phyloP scores from a whole-genome alignment of 148 eudicot genomes.

The Rhododendron ferrugineum region DNA sequence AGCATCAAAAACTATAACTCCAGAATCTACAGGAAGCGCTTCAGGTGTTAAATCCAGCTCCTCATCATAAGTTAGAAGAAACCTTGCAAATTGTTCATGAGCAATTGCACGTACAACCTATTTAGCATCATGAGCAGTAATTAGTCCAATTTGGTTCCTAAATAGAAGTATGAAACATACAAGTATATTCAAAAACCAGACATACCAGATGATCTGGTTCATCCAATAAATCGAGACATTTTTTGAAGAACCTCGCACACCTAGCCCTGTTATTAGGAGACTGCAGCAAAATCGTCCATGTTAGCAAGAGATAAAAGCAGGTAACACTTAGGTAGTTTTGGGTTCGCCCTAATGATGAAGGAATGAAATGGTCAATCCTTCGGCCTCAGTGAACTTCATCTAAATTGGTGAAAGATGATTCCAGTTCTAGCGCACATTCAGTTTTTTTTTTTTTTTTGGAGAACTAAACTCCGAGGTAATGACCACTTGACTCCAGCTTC shows the following conservation, averaged over 20 bases:
- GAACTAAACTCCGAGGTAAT: background rate
- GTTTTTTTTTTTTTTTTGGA: background rate
- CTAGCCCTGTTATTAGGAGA: conserved; percentile 57
- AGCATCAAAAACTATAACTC: conserved; percentile 50
- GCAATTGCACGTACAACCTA: conserved; percentile 96
- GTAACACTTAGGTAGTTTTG: background rate
- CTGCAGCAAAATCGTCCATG: conserved; percentile 33
- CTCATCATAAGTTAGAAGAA: conserved; percentile 66
- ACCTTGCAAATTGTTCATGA: conserved; percentile 97
- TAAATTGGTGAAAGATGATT: background rate
- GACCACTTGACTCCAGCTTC: background rate
- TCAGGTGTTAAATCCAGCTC: conserved; percentile 56
- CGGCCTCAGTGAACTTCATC: background rate
- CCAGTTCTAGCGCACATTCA: background rate
- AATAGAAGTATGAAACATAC: background rate
- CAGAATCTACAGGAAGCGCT: conserved; percentile 50
- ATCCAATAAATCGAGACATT: conserved; percentile 83
- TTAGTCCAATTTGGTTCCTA: conserved; percentile 6
- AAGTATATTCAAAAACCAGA: background rate
- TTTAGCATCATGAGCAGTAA: background rate
- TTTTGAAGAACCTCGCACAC: conserved; percentile 74
- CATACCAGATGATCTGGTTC: conserved; percentile 87
- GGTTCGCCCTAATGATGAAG: background rate
- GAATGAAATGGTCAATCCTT: background rate
- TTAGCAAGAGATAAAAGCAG: conserved; percentile 12